A percentile compares a stretch with the other conserved stretches of the same genome.
Conservation (phyloP, 2,329 filamentous ascomycete genomes). For the Ceratocystiopsis minuta region DNA sequence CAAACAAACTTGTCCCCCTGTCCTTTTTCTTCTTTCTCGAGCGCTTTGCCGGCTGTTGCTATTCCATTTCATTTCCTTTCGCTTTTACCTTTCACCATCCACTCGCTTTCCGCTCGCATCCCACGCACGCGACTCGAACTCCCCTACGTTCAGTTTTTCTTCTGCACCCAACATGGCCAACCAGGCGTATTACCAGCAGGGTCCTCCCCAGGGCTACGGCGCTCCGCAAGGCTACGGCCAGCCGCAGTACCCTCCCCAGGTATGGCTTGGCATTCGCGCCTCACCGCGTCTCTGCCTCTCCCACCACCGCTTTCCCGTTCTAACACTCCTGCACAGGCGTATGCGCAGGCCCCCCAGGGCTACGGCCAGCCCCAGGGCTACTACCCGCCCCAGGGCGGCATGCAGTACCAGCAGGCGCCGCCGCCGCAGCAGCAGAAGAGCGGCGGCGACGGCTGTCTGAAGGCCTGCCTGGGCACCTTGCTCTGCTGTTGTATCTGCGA, state of each 20-base stretch:
- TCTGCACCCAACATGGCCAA: constrained; percentile 18
- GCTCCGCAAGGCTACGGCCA: constrained; percentile 14
- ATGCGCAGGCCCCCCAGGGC: not conserved
- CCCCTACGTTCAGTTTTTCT: not conserved
- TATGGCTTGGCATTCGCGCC: constrained; percentile 13
- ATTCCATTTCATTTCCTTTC: no score
- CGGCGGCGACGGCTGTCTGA: constrained; percentile 23
- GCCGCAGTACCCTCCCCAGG: constrained; percentile 25
- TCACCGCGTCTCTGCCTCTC: no score
- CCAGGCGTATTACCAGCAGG: constrained; percentile 19
- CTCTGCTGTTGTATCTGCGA: constrained; percentile 34
- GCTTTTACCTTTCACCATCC: no score
- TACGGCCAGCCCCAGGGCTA: constrained; percentile 15
- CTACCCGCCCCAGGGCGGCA: constrained; percentile 23
- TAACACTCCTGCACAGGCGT: not conserved
- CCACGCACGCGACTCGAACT: no score
- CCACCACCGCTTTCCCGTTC: no score
- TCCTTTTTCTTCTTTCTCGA: not conserved
- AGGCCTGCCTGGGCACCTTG: constrained; percentile 19
- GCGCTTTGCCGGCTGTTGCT: not conserved
- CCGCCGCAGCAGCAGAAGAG: constrained; percentile 17
- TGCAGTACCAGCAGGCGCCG: constrained; percentile 27
- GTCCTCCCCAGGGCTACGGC: constrained; percentile 13
- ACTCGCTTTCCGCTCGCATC: not conserved
- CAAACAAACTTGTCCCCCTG: not conserved